Percentiles rank a stretch among this genome's conserved stretches.
phyloP scores from a whole-genome alignment of 352 stramenopile genomes.

The Phytophthora constricta region DNA sequence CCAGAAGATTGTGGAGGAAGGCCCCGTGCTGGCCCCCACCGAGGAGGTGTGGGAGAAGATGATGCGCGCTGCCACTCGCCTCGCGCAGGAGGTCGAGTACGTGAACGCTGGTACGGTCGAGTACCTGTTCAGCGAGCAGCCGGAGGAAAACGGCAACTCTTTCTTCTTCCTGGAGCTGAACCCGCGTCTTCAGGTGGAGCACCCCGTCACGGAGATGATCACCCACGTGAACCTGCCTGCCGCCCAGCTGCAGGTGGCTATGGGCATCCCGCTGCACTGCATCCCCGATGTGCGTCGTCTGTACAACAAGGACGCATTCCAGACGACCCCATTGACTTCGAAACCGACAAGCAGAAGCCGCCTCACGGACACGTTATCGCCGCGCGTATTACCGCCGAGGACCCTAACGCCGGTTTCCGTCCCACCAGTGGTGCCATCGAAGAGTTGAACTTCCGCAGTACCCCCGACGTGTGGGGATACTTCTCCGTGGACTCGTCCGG shows the following conservation, averaged over 20 bases:
- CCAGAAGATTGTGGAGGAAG: slow-evolving; percentile 99
- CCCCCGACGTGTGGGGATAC: slow-evolving; percentile 99
- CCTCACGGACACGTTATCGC: slow-evolving; percentile 97
- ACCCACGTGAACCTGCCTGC: slow-evolving; percentile 97
- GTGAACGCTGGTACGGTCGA: slow-evolving; percentile 99
- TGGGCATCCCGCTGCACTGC: slow-evolving; percentile 98
- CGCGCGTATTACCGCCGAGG: slow-evolving; percentile 99
- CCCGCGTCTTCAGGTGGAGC: slow-evolving; percentile 98
- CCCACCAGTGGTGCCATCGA: slow-evolving; percentile 97
- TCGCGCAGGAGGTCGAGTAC: slow-evolving; percentile 99
- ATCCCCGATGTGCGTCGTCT: slow-evolving; percentile 98
- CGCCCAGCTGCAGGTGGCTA: slow-evolving; percentile 98
- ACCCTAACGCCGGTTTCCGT: slow-evolving; percentile 99
- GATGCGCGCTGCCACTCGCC: slow-evolving; percentile 96
- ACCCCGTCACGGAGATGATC: slow-evolving; percentile 99
- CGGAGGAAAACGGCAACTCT: slow-evolving; percentile 89
- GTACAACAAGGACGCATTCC: slow-evolving; percentile 96
- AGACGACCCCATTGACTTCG: slow-evolving; percentile 97
- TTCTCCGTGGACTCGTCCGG: slow-evolving; percentile 99
- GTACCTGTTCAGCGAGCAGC: slow-evolving; percentile 98
- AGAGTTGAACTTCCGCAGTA: slow-evolving; percentile 99
- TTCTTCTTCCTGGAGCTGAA: slow-evolving; percentile 99
- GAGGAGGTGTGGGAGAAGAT: slow-evolving; percentile 97
- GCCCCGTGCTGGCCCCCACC: slow-evolving; percentile 93
- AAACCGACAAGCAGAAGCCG: slow-evolving; percentile 77